Conservation (phyloP, 345 rosid genomes). For the Salix caprea region DNA sequence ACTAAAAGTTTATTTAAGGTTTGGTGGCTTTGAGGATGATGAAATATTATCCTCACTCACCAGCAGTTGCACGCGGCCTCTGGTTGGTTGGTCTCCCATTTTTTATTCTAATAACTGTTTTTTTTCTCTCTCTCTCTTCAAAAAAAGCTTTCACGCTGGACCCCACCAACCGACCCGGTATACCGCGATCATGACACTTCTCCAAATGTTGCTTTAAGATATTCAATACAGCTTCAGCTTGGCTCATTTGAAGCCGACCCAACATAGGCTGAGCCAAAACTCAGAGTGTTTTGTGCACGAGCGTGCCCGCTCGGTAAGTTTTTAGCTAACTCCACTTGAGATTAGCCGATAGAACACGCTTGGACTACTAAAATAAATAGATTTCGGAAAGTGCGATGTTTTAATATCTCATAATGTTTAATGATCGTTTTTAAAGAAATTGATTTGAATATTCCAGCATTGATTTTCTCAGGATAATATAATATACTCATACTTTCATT, state of each 20-base stretch:
- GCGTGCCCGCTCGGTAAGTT: not conserved
- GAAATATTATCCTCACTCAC: conserved; percentile 20
- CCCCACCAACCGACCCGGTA: conserved; percentile 43
- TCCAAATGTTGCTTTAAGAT: conserved; percentile 31
- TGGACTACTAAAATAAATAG: not conserved
- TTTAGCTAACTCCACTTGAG: not conserved
- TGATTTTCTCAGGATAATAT: too few species aligned
- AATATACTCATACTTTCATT: too few species aligned
- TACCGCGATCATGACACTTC: conserved; percentile 39
- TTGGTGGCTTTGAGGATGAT: conserved; percentile 16
- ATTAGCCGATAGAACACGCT: not conserved
- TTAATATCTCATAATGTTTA: too few species aligned
- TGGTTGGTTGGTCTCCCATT: conserved; percentile 47
- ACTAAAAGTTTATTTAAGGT: conserved; percentile 21
- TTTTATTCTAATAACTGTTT: not conserved
- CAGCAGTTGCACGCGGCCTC: conserved; percentile 47
- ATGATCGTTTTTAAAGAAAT: too few species aligned
- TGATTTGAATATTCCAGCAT: too few species aligned
- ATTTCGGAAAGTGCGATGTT: not conserved
- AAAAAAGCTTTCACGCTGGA: conserved; percentile 8
- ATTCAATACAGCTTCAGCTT: not conserved
- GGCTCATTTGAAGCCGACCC: not conserved
- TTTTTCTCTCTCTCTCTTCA: not conserved
- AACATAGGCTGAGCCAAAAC: not conserved
- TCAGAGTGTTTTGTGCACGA: not conserved